Conservation (phyloP, 805 yeast genomes). For the Torulaspora gathmanii region DNA sequence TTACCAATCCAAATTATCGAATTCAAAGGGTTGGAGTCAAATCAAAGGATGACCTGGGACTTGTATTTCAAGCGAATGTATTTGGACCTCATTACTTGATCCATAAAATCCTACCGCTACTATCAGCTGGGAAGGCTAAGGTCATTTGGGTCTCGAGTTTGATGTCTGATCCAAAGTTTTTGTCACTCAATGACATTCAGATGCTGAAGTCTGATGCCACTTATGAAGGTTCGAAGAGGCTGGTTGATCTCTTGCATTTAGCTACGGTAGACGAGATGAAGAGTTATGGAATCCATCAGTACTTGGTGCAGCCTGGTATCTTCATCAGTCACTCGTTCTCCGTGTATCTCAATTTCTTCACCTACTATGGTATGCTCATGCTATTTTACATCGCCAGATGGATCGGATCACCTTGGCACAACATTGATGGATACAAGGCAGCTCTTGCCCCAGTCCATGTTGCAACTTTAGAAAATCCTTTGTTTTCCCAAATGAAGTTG, state of each 20-base stretch:
- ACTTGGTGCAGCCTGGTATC: constrained; percentile 89
- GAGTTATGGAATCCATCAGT: constrained; percentile 57
- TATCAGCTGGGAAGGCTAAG: constrained; percentile 55
- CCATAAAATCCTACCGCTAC: constrained; percentile 53
- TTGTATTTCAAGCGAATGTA: constrained; percentile 92
- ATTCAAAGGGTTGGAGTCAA: constrained; percentile 73
- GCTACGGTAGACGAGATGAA: constrained; percentile 56
- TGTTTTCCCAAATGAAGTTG: constrained; percentile 43
- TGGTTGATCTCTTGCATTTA: constrained; percentile 76
- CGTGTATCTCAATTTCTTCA: constrained; percentile 67
- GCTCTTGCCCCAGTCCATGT: constrained; percentile 82
- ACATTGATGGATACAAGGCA: constrained; percentile 80
- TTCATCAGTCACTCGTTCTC: constrained; percentile 79
- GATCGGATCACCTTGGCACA: constrained; percentile 84
- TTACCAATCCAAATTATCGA: constrained; percentile 84
- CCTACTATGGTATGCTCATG: constrained; percentile 79
- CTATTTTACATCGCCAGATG: constrained; percentile 79
- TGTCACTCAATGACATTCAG: constrained; percentile 73
- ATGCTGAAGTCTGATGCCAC: constrained; percentile 58
- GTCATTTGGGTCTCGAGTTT: constrained; percentile 83
- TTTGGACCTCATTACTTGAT: constrained; percentile 89
- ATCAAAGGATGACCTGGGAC: constrained; percentile 74
- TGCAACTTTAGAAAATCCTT: constrained; percentile 49
- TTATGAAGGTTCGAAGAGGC: constrained; percentile 88
- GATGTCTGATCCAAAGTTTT: constrained; percentile 70